These are phyloP conservation scores for Daldinia grandis DNA, from an alignment of 495 filamentous ascomycete genomes.

Conservation along the genomic window DNA sequence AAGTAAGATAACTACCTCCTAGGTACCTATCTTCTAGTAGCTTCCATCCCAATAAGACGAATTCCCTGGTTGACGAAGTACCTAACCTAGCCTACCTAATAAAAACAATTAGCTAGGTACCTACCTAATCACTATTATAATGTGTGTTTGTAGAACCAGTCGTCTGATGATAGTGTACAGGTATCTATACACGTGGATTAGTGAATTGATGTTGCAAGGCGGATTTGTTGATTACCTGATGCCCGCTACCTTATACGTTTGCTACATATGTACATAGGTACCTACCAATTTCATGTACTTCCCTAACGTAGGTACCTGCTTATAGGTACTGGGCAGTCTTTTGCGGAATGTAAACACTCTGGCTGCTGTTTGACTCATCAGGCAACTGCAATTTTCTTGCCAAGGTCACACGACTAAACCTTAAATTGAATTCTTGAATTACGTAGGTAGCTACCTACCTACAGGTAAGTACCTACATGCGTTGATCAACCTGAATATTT, in stretches of 20 bases:
- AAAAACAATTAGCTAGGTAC: background rate
- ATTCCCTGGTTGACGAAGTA: background rate
- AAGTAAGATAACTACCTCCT: conserved; percentile 15
- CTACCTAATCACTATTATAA: background rate
- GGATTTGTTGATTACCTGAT: background rate
- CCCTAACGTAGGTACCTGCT: background rate
- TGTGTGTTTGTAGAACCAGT: too few relatives aligned
- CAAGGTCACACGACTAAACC: background rate
- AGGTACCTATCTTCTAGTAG: background rate
- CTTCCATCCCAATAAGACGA: background rate
- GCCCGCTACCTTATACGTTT: too few relatives aligned
- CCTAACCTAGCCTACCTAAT: background rate
- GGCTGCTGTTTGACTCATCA: background rate
- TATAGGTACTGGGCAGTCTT: background rate
- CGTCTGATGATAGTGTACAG: background rate
- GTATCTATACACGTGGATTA: background rate
- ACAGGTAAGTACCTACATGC: background rate
- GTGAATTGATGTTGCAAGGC: background rate
- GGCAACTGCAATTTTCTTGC: background rate
- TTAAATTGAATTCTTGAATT: background rate
- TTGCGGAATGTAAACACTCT: background rate
- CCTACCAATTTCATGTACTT: too few relatives aligned
- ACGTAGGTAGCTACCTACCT: too few relatives aligned
- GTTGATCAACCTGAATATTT: background rate
- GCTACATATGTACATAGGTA: too few relatives aligned